Conservation (phyloP, 1,284 basidiomycete genomes). For the Paramarasmius palmivorus region DNA sequence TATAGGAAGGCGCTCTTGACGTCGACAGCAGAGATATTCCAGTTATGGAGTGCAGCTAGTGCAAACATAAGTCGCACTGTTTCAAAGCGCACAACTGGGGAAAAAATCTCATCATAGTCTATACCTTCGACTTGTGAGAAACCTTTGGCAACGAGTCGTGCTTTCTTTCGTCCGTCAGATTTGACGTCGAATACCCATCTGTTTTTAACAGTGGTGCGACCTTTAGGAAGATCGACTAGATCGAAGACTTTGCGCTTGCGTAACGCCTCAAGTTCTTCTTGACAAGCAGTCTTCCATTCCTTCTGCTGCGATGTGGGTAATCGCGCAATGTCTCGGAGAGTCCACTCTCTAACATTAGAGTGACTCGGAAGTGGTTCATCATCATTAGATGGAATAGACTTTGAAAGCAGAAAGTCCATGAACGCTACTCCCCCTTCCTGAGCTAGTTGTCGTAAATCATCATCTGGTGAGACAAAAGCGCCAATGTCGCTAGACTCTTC, state of each 20-base stretch:
- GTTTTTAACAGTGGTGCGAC: conserved; percentile 13
- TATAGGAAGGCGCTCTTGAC: conserved; percentile 37
- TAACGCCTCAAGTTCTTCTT: not conserved
- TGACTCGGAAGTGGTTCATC: no score
- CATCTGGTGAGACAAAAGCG: not conserved
- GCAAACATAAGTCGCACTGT: conserved; percentile 34
- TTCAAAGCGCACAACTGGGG: conserved; percentile 35
- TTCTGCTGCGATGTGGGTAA: not conserved
- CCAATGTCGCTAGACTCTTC: not conserved
- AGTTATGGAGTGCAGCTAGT: conserved; percentile 26
- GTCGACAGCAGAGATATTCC: conserved; percentile 32
- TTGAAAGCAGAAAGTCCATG: conserved; percentile 4
- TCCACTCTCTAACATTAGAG: no score
- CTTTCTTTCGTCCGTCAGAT: conserved; percentile 33
- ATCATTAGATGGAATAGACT: not conserved
- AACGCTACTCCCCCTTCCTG: conserved; percentile 13
- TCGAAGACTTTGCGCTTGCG: not conserved
- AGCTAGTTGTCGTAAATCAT: not conserved
- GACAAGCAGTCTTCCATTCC: not conserved
- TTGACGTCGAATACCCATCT: conserved; percentile 41
- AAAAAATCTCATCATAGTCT: conserved; percentile 41
- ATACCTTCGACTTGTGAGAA: conserved; percentile 37
- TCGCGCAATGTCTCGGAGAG: not conserved
- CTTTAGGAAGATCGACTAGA: not conserved
- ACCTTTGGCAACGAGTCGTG: conserved; percentile 40